A percentile compares a stretch with the other conserved stretches of the same genome.
Evolutionary conservation across 2,329 filamentous ascomycete genomes (phyloP).

Genomic region (Ambrosiella xylebori): DNA sequence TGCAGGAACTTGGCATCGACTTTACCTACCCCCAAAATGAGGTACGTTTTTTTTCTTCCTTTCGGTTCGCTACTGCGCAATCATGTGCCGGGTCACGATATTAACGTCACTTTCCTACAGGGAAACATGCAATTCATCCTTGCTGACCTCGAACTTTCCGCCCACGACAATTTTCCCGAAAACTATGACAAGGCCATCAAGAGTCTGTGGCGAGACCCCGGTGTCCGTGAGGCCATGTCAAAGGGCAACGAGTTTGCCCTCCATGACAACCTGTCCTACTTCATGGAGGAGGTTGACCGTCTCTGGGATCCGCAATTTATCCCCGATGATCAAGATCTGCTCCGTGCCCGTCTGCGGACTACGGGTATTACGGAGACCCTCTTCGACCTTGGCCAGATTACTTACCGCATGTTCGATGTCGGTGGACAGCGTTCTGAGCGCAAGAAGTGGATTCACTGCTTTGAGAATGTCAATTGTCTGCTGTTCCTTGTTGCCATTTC

Average conservation of each 20-base stretch:
- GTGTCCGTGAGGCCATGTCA: conserved; percentile 71
- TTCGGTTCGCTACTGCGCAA: not conserved
- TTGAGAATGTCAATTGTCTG: conserved; percentile 83
- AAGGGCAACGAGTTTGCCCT: conserved; percentile 94
- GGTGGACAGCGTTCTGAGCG: conserved; percentile 83
- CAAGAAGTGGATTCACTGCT: conserved; percentile 96
- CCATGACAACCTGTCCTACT: conserved; percentile 90
- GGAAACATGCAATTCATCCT: conserved; percentile 62
- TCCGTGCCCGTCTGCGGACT: conserved; percentile 75
- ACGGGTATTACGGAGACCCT: conserved; percentile 93
- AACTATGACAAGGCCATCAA: conserved; percentile 71
- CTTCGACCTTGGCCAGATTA: conserved; percentile 80
- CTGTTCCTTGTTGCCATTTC: conserved; percentile 90
- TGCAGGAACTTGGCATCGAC: conserved; percentile 65
- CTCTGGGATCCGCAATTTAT: conserved; percentile 64
- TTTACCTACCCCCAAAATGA: conserved; percentile 68
- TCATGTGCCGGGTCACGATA: conserved; percentile 7
- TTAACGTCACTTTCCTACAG: conserved; percentile 30
- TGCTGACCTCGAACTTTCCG: conserved; percentile 64
- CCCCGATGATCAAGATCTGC: conserved; percentile 84
- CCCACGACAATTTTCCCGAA: conserved; percentile 61
- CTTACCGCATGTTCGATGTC: conserved; percentile 94
- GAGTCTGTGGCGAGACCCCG: conserved; percentile 64
- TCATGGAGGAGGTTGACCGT: conserved; percentile 62
- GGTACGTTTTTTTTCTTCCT: conserved; percentile 27